Conservation (phyloP, 2,329 filamentous ascomycete species). For the Fusarium robinianum region DNA sequence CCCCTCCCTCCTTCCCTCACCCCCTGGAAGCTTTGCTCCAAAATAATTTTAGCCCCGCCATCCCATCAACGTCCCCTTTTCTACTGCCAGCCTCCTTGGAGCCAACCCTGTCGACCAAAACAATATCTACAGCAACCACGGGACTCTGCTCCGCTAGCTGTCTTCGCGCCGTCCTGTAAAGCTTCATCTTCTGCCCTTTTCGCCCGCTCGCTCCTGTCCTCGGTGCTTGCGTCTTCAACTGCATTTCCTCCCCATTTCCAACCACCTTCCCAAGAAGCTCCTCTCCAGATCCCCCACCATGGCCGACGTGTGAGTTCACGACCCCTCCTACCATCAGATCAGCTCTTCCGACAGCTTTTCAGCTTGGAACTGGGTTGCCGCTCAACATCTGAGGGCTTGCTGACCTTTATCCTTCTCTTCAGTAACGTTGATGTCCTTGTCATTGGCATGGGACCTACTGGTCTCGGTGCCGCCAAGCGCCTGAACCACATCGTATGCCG, state of each 20-base stretch:
- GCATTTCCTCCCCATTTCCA: conserved; percentile 16
- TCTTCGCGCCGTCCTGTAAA: conserved; percentile 33
- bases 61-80: conserved; percentile 45
- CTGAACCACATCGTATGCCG: conserved; percentile 89
- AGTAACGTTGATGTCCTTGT: conserved; percentile 96
- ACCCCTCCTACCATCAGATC: no score
- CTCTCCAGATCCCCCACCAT: conserved; percentile 42
- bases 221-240: conserved; percentile 28
- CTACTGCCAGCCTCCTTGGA: conserved; percentile 34
- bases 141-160: conserved; percentile 33
- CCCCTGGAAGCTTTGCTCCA: conserved; percentile 39
- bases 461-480: conserved; percentile 96
- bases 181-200: conserved; percentile 28
- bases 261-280: conserved; percentile 19
- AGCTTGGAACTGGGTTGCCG: conserved; percentile 3
- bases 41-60: conserved; percentile 50
- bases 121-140: conserved; percentile 39
- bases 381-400: conserved; percentile 10
- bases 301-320: conserved; percentile 46
- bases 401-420: conserved; percentile 27
- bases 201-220: conserved; percentile 20
- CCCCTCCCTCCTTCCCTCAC: conserved; percentile 8
- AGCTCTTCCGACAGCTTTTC: conserved; percentile 9
- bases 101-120: conserved; percentile 30
- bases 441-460: conserved; percentile 96